phyloP scores from a whole-genome alignment of 2,329 filamentous ascomycete species.

The Neurospora sp. region DNA sequence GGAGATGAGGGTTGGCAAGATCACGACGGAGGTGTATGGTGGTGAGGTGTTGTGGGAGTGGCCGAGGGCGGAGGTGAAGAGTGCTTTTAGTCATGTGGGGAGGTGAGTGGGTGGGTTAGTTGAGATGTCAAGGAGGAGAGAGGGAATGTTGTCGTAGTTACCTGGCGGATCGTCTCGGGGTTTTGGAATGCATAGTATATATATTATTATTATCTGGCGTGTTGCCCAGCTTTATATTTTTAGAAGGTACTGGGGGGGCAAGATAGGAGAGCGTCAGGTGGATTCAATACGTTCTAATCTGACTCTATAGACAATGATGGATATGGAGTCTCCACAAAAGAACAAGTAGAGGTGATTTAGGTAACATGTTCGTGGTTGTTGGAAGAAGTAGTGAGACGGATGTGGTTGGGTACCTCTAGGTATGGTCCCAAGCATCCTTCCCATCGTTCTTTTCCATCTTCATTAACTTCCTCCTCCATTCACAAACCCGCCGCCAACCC shows the following conservation, averaged over 20 bases:
- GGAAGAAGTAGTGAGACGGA: not conserved
- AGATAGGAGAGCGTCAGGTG: not conserved
- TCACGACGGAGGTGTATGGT: slow-evolving; percentile 54
- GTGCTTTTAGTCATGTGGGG: slow-evolving; percentile 35
- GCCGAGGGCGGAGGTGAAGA: slow-evolving; percentile 54
- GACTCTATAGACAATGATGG: not conserved
- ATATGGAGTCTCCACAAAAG: not conserved
- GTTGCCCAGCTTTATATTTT: not conserved
- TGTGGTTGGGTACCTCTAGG: not conserved
- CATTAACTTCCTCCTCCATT: not conserved
- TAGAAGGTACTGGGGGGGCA: not conserved
- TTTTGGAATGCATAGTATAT: not conserved
- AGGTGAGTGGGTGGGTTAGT: slow-evolving; percentile 11
- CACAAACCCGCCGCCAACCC: not conserved
- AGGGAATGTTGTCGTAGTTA: not conserved
- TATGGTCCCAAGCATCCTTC: not conserved
- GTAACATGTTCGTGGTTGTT: not conserved
- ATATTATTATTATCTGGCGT: not conserved
- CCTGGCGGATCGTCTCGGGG: not conserved
- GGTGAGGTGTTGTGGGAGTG: slow-evolving; percentile 57
- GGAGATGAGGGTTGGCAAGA: slow-evolving; percentile 48
- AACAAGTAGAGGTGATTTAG: not conserved
- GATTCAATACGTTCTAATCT: not conserved
- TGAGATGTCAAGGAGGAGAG: not conserved
- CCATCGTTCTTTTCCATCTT: not conserved